phyloP scores from a whole-genome alignment of 2,329 filamentous ascomycete species.

The Colletotrichum musicola region DNA sequence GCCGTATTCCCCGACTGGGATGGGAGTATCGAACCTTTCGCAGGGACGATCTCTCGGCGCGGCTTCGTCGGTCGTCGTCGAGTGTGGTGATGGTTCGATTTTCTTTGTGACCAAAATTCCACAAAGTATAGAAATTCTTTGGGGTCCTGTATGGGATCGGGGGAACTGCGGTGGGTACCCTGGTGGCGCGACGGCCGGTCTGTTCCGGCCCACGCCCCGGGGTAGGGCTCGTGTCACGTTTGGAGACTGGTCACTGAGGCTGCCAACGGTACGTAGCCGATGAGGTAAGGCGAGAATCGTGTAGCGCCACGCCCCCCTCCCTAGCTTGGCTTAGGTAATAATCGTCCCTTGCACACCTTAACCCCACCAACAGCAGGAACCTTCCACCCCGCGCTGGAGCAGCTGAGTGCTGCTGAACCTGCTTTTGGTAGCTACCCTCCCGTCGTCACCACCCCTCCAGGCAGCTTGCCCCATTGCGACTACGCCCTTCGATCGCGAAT shows the following conservation, averaged over 20 bases:
- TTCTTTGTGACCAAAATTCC: not conserved
- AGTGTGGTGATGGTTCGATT: slow-evolving; percentile 21
- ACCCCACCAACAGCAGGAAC: slow-evolving; percentile 30
- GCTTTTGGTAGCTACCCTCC: not conserved
- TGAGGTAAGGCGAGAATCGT: not conserved
- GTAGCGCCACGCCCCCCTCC: slow-evolving; percentile 7
- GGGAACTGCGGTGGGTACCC: not conserved
- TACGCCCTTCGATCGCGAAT: not conserved
- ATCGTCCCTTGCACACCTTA: not conserved
- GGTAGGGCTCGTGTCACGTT: not conserved
- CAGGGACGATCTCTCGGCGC: not conserved
- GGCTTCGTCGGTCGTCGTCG: not conserved
- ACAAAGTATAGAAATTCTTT: slow-evolving; percentile 26
- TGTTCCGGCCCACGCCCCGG: slow-evolving; percentile 7
- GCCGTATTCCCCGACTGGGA: not conserved
- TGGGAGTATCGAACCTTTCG: no score
- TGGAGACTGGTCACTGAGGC: not conserved
- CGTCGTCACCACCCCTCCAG: not conserved
- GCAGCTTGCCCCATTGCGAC: not conserved
- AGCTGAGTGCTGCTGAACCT: not conserved
- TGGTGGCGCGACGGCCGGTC: slow-evolving; percentile 12
- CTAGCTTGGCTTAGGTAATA: not conserved
- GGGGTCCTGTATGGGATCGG: slow-evolving; percentile 7
- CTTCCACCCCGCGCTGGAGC: slow-evolving; percentile 31
- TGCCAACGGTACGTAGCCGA: slow-evolving; percentile 10